Base-by-base conservation (phyloP, 768 basidiomycete genomes). In the Leccinum sublutescens region DNA sequence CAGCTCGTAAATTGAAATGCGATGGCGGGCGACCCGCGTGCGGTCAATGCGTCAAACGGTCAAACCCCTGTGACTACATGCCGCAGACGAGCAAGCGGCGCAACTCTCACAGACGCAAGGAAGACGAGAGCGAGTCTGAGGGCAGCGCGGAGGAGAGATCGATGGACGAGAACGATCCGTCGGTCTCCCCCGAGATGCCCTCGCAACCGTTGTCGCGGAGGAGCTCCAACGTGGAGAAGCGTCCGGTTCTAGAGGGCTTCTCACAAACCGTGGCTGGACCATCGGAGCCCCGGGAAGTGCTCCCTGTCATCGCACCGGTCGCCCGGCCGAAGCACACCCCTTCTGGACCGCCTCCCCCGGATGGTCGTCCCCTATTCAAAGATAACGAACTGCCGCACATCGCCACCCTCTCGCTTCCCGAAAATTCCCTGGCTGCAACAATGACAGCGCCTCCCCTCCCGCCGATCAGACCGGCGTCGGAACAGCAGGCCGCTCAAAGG, bases 1-100 rank as follows among this genome's bases (percentile, higher is more conserved):
- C 73, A 93, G 91, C 91, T 52, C 85, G 91, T 60, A 93, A 93
- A 76, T 80, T 93, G 47, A 93, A 93, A 78, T 93, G 91, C 72
- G 91, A 93, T 66, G 91, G 91, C 52, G 88, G 87, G 45, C 84
- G 89, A 52, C 91, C 91, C 8, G 87, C 90, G 14, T 93, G 91
- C 69, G 79, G 84, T 50, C 91, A 93, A 71, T 93, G 91, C 69
- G 76, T 85, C 60, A 92, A 93, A 73, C 85, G 91, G 52, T 82
- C 82, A 50, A 85, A 91, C 65, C 75, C 84, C 15, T 93, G 91
- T 72, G 91, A 92, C 68, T 93, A 93, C 64, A 85, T 85, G 82
- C 84, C 86, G 15, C 77, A 77, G 58, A 85, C 83, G 64, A 85
- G 84, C 73, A 91, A 89, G 71, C 85, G 89, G 36, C 86, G 90